A percentile compares a stretch with the other conserved stretches of the same genome.
These are phyloP conservation scores for Ophiosphaerella korrae DNA, from an alignment of 2,329 filamentous ascomycete genomes.

Conservation along the genomic window DNA sequence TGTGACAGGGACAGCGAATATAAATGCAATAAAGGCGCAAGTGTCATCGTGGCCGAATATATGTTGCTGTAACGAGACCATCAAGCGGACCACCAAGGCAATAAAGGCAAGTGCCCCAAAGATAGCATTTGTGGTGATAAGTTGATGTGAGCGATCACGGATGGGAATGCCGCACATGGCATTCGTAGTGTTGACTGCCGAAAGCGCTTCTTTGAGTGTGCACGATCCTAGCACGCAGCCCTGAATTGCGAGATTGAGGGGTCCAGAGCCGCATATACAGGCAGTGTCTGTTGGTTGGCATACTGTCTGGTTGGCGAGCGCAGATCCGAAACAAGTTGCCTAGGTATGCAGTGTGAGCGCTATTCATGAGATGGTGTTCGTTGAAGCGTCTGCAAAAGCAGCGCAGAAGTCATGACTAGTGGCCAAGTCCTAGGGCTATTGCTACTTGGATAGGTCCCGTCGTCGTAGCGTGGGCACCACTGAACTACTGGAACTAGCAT, in stretches of 20 bases:
- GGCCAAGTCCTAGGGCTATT: too few species aligned
- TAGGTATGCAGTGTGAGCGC: background rate
- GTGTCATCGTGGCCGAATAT: constrained; percentile 20
- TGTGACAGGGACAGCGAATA: constrained; percentile 15
- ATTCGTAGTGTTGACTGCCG: constrained; percentile 46
- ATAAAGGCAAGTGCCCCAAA: constrained; percentile 34
- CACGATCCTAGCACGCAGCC: constrained; percentile 15
- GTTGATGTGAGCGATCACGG: constrained; percentile 38
- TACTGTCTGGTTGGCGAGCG: constrained; percentile 6
- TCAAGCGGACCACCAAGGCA: constrained; percentile 36
- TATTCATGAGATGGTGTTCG: background rate
- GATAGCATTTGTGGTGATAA: constrained; percentile 27
- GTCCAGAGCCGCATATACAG: constrained; percentile 15
- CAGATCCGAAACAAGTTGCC: constrained; percentile 10
- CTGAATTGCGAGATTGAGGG: constrained; percentile 13
- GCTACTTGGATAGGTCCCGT: background rate
- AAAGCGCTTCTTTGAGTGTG: constrained; percentile 18
- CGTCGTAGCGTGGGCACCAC: background rate
- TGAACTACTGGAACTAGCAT: background rate
- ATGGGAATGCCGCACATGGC: constrained; percentile 43
- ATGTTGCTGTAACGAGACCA: constrained; percentile 8
- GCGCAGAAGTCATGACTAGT: too few species aligned
- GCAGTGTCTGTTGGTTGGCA: constrained; percentile 11
- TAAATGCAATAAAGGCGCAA: constrained; percentile 12
- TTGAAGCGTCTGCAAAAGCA: too few species aligned